These are phyloP conservation scores for Paraconiothyrium brasiliense DNA, from an alignment of 2,329 filamentous ascomycete genomes.

Conservation along the genomic window DNA sequence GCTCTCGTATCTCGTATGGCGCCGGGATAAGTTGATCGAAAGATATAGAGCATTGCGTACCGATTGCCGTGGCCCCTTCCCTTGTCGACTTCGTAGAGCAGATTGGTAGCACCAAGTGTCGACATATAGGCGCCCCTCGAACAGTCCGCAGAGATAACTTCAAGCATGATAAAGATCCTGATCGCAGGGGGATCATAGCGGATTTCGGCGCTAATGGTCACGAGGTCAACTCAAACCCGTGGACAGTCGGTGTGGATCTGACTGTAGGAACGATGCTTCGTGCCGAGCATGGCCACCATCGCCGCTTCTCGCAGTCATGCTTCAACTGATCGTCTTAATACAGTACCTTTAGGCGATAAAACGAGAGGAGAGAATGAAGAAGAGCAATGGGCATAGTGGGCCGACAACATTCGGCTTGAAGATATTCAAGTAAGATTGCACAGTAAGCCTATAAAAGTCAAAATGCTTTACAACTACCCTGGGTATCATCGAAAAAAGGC, in stretches of 20 bases:
- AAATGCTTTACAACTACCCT: not conserved
- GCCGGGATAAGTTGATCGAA: slow-evolving; percentile 59
- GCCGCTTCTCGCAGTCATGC: not conserved
- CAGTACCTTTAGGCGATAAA: too few relatives aligned
- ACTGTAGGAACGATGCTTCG: not conserved
- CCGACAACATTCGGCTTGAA: too few relatives aligned
- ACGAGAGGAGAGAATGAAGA: not conserved
- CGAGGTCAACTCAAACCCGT: not conserved
- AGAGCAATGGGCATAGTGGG: not conserved
- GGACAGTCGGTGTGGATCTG: slow-evolving; percentile 18
- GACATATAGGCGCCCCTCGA: slow-evolving; percentile 64
- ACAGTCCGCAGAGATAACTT: slow-evolving; percentile 63
- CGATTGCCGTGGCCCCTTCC: slow-evolving; percentile 61
- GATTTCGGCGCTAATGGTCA: not conserved
- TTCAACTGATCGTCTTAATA: too few relatives aligned
- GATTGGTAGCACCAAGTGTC: slow-evolving; percentile 62
- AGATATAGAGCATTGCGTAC: slow-evolving; percentile 57
- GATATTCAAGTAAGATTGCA: too few relatives aligned
- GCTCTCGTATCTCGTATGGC: slow-evolving; percentile 56
- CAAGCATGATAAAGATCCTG: slow-evolving; percentile 38
- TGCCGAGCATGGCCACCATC: slow-evolving; percentile 1
- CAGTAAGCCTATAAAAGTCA: too few relatives aligned
- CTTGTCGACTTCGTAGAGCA: slow-evolving; percentile 50
- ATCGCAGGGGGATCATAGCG: not conserved
- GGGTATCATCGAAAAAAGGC: slow-evolving; percentile 4